Evolutionary conservation across 352 stramenopile species (phyloP), one percentile per base, ranked within the genome.

Genomic region (Globisporangium recalcitrans): DNA sequence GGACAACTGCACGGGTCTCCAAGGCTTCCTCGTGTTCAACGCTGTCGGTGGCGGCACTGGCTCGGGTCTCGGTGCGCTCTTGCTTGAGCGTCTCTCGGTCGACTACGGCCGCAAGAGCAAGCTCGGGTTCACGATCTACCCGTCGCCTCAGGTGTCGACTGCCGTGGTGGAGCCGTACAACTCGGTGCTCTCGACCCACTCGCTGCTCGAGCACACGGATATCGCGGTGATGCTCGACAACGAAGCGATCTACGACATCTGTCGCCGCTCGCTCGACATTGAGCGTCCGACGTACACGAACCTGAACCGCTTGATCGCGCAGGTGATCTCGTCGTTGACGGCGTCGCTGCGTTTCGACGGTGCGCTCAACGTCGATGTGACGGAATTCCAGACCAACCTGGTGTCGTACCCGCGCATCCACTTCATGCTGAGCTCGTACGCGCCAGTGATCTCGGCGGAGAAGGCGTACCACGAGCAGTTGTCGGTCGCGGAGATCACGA

Each of bases 381-480:
- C 93, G n/a, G 96, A 99, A 81, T 99, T 99, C 89, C 95, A 99
- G 82, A 99, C 96, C 59, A 99, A 99, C 87, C 75, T 99, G 74
- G 97, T 99, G 61, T 97, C 97, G 32, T 99, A 99, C 85, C 97
- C 97, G 55, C 95, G 96, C 64, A 98, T 99, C 78, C 97, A 99
- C 84, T 99, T 99, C 78, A 98, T 99, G 94, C 85, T 99, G 29
- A 98, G 88, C 51, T 98, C 95, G 48, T 99, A 99, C 72, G 97
- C 97, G 40, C 97, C 97, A 7, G 90, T 99, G 51, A 99, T 99
- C 68, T 98, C 93, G 47, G 90, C 92, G 11, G 95, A 99, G 75
- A 99, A 99, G 81, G 96, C 95, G 26, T 98, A 98, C 81, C 81
- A 99, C 79, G 96, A 99, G 77, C 86, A 97, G 62, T 78, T 99